Percentiles rank a stretch among this genome's conserved stretches.
Conservation (phyloP, 1,284 basidiomycete species). For the Melampsora larici-populina region DNA sequence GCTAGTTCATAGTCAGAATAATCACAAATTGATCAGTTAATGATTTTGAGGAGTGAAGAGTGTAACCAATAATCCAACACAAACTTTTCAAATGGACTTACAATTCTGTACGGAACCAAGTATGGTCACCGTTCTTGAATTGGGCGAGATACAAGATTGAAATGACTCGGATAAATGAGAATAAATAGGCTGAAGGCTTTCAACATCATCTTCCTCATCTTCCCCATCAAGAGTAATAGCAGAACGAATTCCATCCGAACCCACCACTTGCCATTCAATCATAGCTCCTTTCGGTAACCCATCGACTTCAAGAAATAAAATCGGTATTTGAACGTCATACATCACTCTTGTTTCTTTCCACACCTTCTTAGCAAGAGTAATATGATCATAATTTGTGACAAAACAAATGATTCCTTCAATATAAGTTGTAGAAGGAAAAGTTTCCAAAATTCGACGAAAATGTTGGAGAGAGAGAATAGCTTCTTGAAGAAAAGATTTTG, state of each 20-base stretch:
- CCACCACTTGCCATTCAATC: slow-evolving; percentile 58
- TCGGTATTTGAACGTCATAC: slow-evolving; percentile 55
- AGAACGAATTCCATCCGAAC: slow-evolving; percentile 51
- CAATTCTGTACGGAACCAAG: not conserved
- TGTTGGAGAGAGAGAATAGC: slow-evolving; percentile 77
- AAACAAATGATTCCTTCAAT: slow-evolving; percentile 34
- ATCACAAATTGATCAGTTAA: too few species aligned
- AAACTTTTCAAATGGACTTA: not conserved
- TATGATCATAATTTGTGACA: not conserved
- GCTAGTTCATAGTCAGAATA: too few species aligned
- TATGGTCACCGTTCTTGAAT: not conserved
- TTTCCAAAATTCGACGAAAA: slow-evolving; percentile 64
- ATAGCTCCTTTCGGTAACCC: slow-evolving; percentile 71
- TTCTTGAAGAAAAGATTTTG: slow-evolving; percentile 62
- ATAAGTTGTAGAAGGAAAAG: slow-evolving; percentile 45
- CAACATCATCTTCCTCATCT: slow-evolving; percentile 45
- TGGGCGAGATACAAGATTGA: not conserved
- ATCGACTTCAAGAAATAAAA: slow-evolving; percentile 67
- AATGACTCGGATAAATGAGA: not conserved
- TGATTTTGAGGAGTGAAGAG: too few species aligned
- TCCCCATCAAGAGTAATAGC: slow-evolving; percentile 41
- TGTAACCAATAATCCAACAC: not conserved
- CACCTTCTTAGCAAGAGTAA: slow-evolving; percentile 17
- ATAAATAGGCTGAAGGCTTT: not conserved
- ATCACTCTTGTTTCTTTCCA: slow-evolving; percentile 20